phyloP scores from a whole-genome alignment of 2,329 filamentous ascomycete species.

The Penicillium sp. region DNA sequence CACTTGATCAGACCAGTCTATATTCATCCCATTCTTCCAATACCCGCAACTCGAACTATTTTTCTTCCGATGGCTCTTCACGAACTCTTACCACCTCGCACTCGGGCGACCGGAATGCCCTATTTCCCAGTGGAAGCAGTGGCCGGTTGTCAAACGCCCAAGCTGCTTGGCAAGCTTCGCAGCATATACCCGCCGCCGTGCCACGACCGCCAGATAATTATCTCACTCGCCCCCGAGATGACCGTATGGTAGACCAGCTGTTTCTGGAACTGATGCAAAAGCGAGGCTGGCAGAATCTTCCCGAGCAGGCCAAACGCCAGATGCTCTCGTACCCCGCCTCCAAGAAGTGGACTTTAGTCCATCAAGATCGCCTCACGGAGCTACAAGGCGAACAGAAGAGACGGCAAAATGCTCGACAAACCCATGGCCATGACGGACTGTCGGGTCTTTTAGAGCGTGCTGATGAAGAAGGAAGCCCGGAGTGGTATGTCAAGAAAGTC shows the following conservation, averaged over 20 bases:
- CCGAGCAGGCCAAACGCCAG: constrained; percentile 88
- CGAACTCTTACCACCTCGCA: constrained; percentile 43
- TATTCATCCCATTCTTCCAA: constrained; percentile 60
- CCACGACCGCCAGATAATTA: constrained; percentile 35
- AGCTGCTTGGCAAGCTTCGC: constrained; percentile 29
- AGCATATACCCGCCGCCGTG: constrained; percentile 31
- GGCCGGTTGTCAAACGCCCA: constrained; percentile 33
- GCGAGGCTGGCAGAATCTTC: constrained; percentile 93
- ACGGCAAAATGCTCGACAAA: constrained; percentile 67
- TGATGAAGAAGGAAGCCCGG: constrained; percentile 91
- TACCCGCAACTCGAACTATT: constrained; percentile 55
- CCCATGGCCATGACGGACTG: constrained; percentile 62
- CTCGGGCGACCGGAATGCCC: constrained; percentile 35
- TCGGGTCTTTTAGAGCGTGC: constrained; percentile 71
- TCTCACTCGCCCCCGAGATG: constrained; percentile 49
- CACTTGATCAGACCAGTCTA: constrained; percentile 64
- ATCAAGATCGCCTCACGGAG: constrained; percentile 91
- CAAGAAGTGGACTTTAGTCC: constrained; percentile 97
- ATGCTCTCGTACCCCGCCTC: constrained; percentile 92
- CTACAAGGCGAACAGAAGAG: constrained; percentile 93
- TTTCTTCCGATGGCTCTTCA: constrained; percentile 54
- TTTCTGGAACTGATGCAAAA: constrained; percentile 96
- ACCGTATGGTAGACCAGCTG: constrained; percentile 81
- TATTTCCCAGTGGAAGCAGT: constrained; percentile 25
- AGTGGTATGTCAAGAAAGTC: constrained; percentile 96